Evolutionary conservation across 768 basidiomycete species (phyloP), one percentile per base, ranked within the genome.

Genomic region (Psilocybe sp.): DNA sequence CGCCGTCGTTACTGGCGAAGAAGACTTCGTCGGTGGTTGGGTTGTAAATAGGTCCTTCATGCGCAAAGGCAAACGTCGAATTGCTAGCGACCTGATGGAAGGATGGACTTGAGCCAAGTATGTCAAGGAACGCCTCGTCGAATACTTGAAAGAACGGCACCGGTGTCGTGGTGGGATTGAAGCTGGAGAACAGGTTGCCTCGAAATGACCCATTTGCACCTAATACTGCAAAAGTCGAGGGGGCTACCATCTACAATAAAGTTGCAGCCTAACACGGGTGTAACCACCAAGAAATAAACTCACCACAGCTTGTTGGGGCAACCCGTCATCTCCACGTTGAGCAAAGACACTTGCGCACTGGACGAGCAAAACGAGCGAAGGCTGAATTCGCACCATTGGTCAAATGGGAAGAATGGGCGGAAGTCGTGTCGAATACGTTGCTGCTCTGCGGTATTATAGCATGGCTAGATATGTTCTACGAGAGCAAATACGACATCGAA

Each of bases 41-140:
- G 28, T 79, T 69, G 64, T 82, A 89, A 2, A 90, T 71, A 0
- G 87, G 86, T 2, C 86, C 89, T 66, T 92, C 90, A 60, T 92
- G 89, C 14, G 87, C 88, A 53, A 89, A 82, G 2, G 84, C 84
- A 62, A 83, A 84, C 3, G 74, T 78, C 3, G 76, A 74, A 50
- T 82, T 80, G 9, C 77, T 75, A 0, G 81, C 81, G 40, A 92
- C 78, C 51, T 78, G 63, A 4, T 77, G 74, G 44, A 91, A 75
- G 0, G 76, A 76, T 6, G 88, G 80, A 19, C 69, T 66, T 4
- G 64, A 53, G 1, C 87, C 89, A 1, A 89, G 75, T 47, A 89
- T 69, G 7, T 63, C 49, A 38, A 85, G 67, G 65, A 91, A 89
- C 14, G 65, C 57, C n/a, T 47, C 40, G 52, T 78, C 66, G 49